Evolutionary conservation across 371 early-diverging fungal species (phyloP).

Genomic region (Encephalitozoon cuniculi): DNA sequence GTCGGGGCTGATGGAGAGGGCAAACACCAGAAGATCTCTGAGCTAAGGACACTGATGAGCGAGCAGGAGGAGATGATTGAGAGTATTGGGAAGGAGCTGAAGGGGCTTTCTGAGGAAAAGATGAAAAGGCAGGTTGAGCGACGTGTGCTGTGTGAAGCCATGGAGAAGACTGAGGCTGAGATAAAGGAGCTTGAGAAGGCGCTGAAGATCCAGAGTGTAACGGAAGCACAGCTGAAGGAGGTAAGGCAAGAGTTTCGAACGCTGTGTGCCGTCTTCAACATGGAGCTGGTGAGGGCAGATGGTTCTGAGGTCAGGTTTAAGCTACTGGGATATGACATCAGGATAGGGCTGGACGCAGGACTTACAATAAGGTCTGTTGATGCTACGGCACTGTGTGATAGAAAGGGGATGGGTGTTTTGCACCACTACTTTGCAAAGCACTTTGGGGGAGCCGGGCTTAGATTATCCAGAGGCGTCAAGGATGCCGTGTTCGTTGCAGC

Average conservation of each 20-base stretch:
- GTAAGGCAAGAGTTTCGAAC: background rate
- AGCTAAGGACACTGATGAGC: background rate
- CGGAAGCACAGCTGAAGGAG: constrained; percentile 11
- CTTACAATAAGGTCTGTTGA: background rate
- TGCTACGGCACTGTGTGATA: background rate
- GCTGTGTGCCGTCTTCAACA: background rate
- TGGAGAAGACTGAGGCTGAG: background rate
- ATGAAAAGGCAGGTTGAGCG: background rate
- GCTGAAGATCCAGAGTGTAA: background rate
- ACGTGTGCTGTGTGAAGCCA: background rate
- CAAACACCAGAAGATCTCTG: background rate
- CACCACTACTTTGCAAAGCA: background rate
- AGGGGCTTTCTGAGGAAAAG: background rate
- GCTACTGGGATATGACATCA: background rate
- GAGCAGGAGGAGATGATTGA: background rate
- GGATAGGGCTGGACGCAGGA: background rate
- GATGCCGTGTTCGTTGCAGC: background rate
- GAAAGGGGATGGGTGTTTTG: background rate
- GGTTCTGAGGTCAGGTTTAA: background rate
- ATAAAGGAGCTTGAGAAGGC: background rate
- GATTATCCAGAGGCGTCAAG: background rate
- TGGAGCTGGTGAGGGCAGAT: background rate
- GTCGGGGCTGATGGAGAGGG: background rate
- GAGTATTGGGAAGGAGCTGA: background rate
- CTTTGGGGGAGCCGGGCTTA: background rate